Conservation (phyloP, 495 filamentous ascomycete genomes). For the Letharia columbiana region DNA sequence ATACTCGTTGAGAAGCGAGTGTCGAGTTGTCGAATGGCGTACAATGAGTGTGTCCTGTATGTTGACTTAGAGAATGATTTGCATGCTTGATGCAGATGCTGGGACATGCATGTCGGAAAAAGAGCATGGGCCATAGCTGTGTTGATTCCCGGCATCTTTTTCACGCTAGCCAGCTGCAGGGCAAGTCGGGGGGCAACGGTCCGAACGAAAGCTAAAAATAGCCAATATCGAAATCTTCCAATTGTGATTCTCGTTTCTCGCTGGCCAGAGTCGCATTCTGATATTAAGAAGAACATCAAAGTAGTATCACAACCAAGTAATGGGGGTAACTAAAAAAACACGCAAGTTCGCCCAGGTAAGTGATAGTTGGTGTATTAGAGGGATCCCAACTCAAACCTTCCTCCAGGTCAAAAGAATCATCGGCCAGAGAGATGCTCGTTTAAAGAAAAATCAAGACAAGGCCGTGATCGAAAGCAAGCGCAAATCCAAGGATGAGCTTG, state of each 20-base stretch:
- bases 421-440: slow-evolving; percentile 40
- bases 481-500: slow-evolving; percentile 45
- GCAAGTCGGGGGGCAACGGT: slow-evolving; percentile 13
- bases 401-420: slow-evolving; percentile 40
- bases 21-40: neutral
- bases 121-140: neutral
- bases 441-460: slow-evolving; percentile 44
- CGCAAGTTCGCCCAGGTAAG: slow-evolving; percentile 38
- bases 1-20: neutral
- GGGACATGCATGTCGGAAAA: neutral
- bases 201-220: slow-evolving; percentile 16
- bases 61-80: neutral
- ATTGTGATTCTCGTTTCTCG: neutral
- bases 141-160: slow-evolving; percentile 14
- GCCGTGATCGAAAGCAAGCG: slow-evolving; percentile 45
- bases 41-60: neutral
- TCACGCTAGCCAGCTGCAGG: slow-evolving; percentile 2
- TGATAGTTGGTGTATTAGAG: neutral
- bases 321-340: slow-evolving; percentile 41
- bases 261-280: neutral
- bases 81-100: neutral
- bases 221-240: neutral
- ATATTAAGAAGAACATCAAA: neutral
- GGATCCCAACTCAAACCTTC: neutral
- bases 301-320: slow-evolving; percentile 14